Conservation (phyloP, 352 stramenopile species). For the Globisporangium emineosum region DNA sequence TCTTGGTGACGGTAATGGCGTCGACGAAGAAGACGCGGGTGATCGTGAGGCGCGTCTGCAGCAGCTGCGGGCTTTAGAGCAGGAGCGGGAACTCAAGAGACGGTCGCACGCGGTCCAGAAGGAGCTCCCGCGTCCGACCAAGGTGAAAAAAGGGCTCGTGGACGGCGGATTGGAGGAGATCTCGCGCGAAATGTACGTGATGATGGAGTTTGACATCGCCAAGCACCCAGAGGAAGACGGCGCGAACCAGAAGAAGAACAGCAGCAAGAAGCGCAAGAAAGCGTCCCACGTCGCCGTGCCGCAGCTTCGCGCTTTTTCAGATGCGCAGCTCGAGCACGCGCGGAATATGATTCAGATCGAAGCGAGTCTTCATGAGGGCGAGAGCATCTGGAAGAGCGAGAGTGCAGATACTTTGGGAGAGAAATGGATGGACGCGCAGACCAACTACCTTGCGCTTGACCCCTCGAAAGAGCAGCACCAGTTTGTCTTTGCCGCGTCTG, state of each 20-base stretch:
- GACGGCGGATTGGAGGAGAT: slow-evolving; percentile 37
- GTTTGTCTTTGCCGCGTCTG: slow-evolving; percentile 41
- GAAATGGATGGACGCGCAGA: slow-evolving; percentile 43
- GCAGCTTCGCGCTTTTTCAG: slow-evolving; percentile 42
- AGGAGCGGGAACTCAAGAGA: slow-evolving; percentile 57
- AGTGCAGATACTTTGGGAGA: slow-evolving; percentile 17
- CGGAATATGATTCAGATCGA: slow-evolving; percentile 81
- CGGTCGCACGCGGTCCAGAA: slow-evolving; percentile 68
- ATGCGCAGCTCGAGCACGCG: slow-evolving; percentile 61
- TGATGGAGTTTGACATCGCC: slow-evolving; percentile 64
- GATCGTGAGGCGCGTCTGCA: slow-evolving; percentile 69
- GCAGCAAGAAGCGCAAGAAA: slow-evolving; percentile 68
- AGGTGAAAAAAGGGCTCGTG: slow-evolving; percentile 51
- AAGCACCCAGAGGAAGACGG: slow-evolving; percentile 38
- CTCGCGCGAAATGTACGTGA: slow-evolving; percentile 56
- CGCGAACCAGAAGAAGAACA: slow-evolving; percentile 42
- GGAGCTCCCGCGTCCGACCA: slow-evolving; percentile 63
- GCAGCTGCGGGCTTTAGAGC: slow-evolving; percentile 41
- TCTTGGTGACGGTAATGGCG: slow-evolving; percentile 12
- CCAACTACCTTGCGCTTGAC: slow-evolving; percentile 32
- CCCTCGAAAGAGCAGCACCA: slow-evolving; percentile 20
- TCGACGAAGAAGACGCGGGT: slow-evolving; percentile 68
- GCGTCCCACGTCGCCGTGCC: slow-evolving; percentile 22
- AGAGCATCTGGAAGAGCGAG: slow-evolving; percentile 39
- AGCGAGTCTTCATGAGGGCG: slow-evolving; percentile 40